A percentile compares a stretch with the other conserved stretches of the same genome.
phyloP scores from a whole-genome alignment of 352 stramenopile genomes.

The Phytophthora parvispora region DNA sequence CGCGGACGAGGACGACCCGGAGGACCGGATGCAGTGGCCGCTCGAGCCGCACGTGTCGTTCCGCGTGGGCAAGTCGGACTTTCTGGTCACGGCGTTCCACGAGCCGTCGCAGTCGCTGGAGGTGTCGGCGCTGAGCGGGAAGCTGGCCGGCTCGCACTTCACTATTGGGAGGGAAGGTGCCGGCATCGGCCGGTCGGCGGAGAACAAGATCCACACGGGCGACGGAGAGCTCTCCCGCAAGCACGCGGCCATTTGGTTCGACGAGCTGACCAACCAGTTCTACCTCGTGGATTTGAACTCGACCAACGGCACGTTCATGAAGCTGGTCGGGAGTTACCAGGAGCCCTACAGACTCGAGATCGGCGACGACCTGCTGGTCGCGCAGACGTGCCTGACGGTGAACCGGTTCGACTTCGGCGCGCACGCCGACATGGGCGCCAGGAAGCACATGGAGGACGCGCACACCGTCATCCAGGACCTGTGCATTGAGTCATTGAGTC shows the following conservation, averaged over 20 bases:
- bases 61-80: slow-evolving; percentile 86
- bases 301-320: slow-evolving; percentile 97
- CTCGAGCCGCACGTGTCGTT: slow-evolving; percentile 71
- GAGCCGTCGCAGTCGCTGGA: slow-evolving; percentile 64
- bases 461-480: slow-evolving; percentile 96
- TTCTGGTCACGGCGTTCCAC: slow-evolving; percentile 70
- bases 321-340: slow-evolving; percentile 94
- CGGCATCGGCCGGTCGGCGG: slow-evolving; percentile 86
- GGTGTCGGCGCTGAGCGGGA: slow-evolving; percentile 67
- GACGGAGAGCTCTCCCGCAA: slow-evolving; percentile 96
- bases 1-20: slow-evolving; percentile 46
- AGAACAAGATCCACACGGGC: slow-evolving; percentile 94
- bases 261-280: slow-evolving; percentile 80
- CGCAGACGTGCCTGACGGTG: slow-evolving; percentile 97
- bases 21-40: slow-evolving; percentile 86
- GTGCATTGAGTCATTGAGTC: slow-evolving; percentile 66
- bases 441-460: slow-evolving; percentile 97
- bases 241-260: slow-evolving; percentile 95
- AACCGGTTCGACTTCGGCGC: slow-evolving; percentile 98
- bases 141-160: slow-evolving; percentile 79
- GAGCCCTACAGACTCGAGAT: slow-evolving; percentile 95
- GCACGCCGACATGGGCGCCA: slow-evolving; percentile 94
- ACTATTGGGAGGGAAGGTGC: slow-evolving; percentile 89
- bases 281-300: slow-evolving; percentile 90
- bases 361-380: slow-evolving; percentile 97